Evolutionary conservation across 176 grass and related monocot species (phyloP).

Genomic region (maize (Zea mays)): Zm-B73-REFERENCE-NAM-5.0 NC_050100.1:51707001-51707500

Average conservation of each 20-base stretch:
- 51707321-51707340: constrained; percentile 67
- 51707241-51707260: constrained; percentile 78
- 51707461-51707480: not conserved
- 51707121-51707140: constrained; percentile 73
- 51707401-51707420: not conserved
- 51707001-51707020: constrained; percentile 37
- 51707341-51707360: constrained; percentile 98
- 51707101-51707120: constrained; percentile 94
- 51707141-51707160: constrained; percentile 70
- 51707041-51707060: not conserved
- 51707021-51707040: constrained; percentile 18
- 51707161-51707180: constrained; percentile 62
- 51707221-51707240: constrained; percentile 97
- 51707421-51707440: not conserved
- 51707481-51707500: not conserved
- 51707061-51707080: not conserved
- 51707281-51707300: constrained; percentile 84
- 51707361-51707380: constrained; percentile 7
- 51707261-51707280: constrained; percentile 78
- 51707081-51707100: constrained; percentile 34
- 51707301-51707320: constrained; percentile 84
- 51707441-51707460: not conserved
- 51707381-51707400: not conserved
- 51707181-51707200: constrained; percentile 66
- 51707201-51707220: constrained; percentile 85